Evolutionary conservation across 768 basidiomycete species (phyloP).

Genomic region (Leccinum subtestaceum): DNA sequence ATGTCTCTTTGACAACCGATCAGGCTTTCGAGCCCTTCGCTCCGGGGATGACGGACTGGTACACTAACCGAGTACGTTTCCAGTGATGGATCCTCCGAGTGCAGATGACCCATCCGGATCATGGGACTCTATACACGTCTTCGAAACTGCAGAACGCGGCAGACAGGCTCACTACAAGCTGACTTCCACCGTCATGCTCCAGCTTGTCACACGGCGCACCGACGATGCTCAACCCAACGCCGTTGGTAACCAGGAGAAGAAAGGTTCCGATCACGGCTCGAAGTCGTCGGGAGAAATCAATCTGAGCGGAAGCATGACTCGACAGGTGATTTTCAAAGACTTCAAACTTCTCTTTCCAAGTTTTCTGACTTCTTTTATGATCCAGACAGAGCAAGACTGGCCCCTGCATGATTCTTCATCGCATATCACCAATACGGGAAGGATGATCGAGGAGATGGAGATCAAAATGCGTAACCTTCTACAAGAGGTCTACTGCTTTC

Average conservation of each 20-base stretch:
- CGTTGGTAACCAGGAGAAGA: constrained; percentile 32
- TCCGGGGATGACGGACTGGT: not conserved
- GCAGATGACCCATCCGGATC: constrained; percentile 71
- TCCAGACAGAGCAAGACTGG: constrained; percentile 82
- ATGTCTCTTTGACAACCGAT: not conserved
- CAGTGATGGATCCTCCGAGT: constrained; percentile 59
- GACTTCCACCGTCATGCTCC: constrained; percentile 96
- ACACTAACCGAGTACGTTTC: constrained; percentile 4
- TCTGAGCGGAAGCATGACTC: constrained; percentile 94
- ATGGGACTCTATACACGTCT: constrained; percentile 99
- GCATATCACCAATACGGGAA: constrained; percentile 92
- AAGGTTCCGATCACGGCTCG: constrained; percentile 42
- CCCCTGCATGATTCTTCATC: constrained; percentile 75
- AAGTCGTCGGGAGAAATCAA: constrained; percentile 74
- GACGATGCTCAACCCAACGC: constrained; percentile 22
- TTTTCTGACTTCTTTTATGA: constrained; percentile 6
- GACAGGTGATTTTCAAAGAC: constrained; percentile 63
- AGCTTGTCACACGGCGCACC: constrained; percentile 61
- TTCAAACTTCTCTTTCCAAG: constrained; percentile 6
- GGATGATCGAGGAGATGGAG: constrained; percentile 98
- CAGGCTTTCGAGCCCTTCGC: constrained; percentile 3
- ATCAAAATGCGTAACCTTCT: constrained; percentile 97
- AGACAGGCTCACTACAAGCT: constrained; percentile 95
- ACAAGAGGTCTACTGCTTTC: constrained; percentile 59
- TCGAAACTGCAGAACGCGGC: constrained; percentile 89